Percentiles rank a stretch among this genome's conserved stretches.
Conservation (phyloP, 495 filamentous ascomycete species). For the Penicillium macrosclerotiorum region DNA sequence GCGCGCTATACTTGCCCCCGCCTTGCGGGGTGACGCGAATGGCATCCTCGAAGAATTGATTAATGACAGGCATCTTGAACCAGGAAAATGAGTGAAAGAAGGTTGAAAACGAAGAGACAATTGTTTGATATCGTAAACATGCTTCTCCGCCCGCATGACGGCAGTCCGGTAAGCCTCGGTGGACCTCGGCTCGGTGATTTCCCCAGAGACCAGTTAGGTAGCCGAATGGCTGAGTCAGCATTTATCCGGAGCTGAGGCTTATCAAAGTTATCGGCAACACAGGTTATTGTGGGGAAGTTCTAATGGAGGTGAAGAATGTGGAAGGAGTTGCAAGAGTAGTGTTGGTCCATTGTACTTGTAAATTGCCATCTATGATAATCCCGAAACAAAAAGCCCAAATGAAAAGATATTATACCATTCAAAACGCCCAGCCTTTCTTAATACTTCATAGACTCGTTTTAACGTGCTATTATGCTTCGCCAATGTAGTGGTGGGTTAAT, state of each 20-base stretch:
- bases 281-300: not conserved
- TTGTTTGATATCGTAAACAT: not conserved
- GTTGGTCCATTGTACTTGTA: no score
- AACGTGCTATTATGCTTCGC: constrained; percentile 1
- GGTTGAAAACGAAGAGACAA: not conserved
- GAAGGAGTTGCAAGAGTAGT: no score
- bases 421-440: constrained; percentile 15
- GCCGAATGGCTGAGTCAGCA: not conserved
- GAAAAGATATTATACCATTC: not conserved
- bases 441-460: constrained; percentile 16
- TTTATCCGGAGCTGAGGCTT: constrained; percentile 1
- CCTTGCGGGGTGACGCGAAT: constrained; percentile 53
- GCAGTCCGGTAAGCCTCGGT: constrained; percentile 2
- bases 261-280: not conserved
- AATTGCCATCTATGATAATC: not conserved
- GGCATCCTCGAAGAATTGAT: constrained; percentile 54
- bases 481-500: not conserved
- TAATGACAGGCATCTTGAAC: constrained; percentile 19
- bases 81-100: not conserved
- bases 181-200: constrained; percentile 7
- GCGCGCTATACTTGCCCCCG: constrained; percentile 58
- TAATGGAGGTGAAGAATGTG: not conserved
- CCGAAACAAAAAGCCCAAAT: constrained; percentile 1
- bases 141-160: constrained; percentile 1
- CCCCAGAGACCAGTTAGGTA: not conserved